phyloP scores from a whole-genome alignment of 1,284 basidiomycete genomes.

The Sanghuangporus sanghuang region DNA sequence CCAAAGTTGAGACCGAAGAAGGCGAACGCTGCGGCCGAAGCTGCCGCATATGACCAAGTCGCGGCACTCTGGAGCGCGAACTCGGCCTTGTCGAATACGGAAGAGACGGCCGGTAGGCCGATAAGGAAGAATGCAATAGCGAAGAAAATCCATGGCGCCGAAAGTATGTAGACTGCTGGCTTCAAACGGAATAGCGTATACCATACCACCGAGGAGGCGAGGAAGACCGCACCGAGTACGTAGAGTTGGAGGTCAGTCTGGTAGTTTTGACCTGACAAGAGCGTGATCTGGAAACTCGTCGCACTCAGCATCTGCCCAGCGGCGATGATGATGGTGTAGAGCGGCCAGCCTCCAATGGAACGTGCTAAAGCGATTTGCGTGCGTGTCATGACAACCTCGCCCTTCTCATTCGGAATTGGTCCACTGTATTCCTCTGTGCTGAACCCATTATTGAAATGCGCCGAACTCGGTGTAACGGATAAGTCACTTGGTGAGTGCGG shows the following conservation, averaged over 20 bases:
- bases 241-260: constrained; percentile 82
- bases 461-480: constrained; percentile 35
- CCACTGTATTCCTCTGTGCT: constrained; percentile 46
- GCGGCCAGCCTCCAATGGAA: constrained; percentile 77
- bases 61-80: constrained; percentile 68
- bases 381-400: constrained; percentile 62
- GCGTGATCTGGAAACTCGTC: constrained; percentile 92
- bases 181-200: constrained; percentile 86
- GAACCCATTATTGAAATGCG: constrained; percentile 22
- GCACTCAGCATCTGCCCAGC: constrained; percentile 82
- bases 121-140: constrained; percentile 87
- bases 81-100: constrained; percentile 58
- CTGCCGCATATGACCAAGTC: constrained; percentile 86
- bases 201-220: constrained; percentile 82
- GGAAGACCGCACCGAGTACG: constrained; percentile 82
- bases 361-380: constrained; percentile 78
- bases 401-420: constrained; percentile 45
- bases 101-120: constrained; percentile 73
- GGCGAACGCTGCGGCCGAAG: constrained; percentile 83
- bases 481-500: constrained; percentile 61
- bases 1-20: constrained; percentile 96
- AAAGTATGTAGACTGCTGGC: constrained; percentile 83
- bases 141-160: constrained; percentile 86
- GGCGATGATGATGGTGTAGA: constrained; percentile 86
- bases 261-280: constrained; percentile 82